A percentile compares a stretch with the other conserved stretches of the same genome.
phyloP scores from a whole-genome alignment of 1,284 basidiomycete genomes.

The Cryptococcus sp. region DNA sequence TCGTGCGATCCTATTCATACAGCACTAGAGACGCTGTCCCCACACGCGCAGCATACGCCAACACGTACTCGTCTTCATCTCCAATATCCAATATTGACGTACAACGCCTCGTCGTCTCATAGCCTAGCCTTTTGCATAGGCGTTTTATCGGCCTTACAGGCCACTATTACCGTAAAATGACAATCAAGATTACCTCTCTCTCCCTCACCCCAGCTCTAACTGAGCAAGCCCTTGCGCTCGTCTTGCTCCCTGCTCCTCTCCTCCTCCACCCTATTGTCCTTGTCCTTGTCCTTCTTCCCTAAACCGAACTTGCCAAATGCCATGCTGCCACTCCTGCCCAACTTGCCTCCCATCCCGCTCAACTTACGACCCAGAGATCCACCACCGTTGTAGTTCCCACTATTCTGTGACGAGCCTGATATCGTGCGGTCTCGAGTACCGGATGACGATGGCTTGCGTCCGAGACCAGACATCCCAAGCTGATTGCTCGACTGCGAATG shows the following conservation, averaged over 20 bases:
- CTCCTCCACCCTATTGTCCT: constrained; percentile 20
- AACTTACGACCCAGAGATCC: constrained; percentile 32
- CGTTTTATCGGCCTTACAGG: neutral
- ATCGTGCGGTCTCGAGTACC: constrained; percentile 20
- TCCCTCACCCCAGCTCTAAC: neutral
- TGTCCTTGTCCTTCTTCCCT: constrained; percentile 45
- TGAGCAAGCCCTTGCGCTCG: constrained; percentile 18
- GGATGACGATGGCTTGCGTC: constrained; percentile 8
- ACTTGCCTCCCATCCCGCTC: constrained; percentile 37
- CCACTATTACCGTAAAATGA: neutral
- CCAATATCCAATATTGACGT: no score
- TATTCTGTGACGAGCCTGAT: constrained; percentile 11
- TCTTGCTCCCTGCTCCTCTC: constrained; percentile 16
- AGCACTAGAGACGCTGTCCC: no score
- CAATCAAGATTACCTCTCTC: neutral
- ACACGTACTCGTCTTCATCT: no score
- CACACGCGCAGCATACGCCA: no score
- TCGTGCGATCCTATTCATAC: no score
- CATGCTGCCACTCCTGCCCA: constrained; percentile 41
- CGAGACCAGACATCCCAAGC: constrained; percentile 4
- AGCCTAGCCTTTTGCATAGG: no score
- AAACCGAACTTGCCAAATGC: constrained; percentile 47
- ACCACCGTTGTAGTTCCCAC: constrained; percentile 24
- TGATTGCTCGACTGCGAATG: neutral
- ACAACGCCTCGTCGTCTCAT: no score